Percentiles rank a stretch among this genome's conserved stretches.
Evolutionary conservation across 805 yeast species (phyloP).

Genomic region (Metschnikowia noctiluminum): DNA sequence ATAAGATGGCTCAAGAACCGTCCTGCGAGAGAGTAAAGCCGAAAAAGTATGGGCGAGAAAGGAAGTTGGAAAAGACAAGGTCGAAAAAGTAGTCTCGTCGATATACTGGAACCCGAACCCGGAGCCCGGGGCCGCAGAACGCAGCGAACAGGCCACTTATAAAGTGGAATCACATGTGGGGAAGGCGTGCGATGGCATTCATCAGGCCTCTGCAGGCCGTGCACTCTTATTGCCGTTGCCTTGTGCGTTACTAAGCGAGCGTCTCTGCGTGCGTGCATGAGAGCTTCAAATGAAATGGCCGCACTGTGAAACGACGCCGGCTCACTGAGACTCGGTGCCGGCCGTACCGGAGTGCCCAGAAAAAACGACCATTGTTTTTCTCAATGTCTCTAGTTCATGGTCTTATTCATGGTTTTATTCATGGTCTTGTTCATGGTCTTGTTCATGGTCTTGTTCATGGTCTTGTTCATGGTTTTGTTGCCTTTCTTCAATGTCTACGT

Average conservation of each 20-base stretch:
- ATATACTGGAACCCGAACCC: background rate
- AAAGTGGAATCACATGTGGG: conserved; percentile 7
- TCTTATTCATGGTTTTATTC: too few species aligned
- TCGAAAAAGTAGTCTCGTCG: background rate
- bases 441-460: too few species aligned
- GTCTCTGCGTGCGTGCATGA: background rate
- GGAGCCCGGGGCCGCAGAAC: background rate
- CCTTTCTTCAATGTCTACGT: too few species aligned
- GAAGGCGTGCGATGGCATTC: conserved; percentile 8
- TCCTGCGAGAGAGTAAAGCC: background rate
- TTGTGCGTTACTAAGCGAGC: conserved; percentile 6
- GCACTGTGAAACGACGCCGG: background rate
- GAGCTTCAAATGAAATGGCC: background rate
- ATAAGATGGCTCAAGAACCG: background rate
- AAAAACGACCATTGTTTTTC: background rate
- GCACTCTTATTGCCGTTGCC: conserved; percentile 1
- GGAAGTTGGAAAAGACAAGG: too few species aligned
- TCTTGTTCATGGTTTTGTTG: too few species aligned
- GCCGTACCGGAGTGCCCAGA: conserved; percentile 5
- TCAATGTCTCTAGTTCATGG: too few species aligned
- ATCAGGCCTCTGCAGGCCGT: background rate
- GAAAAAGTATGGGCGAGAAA: too few species aligned
- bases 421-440: too few species aligned
- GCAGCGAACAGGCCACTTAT: conserved; percentile 5
- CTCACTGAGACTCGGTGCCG: conserved; percentile 8